A percentile compares a stretch with the other conserved stretches of the same genome.
Conservation (phyloP, 495 filamentous ascomycete species). For the Annulohypoxylon moriforme region DNA sequence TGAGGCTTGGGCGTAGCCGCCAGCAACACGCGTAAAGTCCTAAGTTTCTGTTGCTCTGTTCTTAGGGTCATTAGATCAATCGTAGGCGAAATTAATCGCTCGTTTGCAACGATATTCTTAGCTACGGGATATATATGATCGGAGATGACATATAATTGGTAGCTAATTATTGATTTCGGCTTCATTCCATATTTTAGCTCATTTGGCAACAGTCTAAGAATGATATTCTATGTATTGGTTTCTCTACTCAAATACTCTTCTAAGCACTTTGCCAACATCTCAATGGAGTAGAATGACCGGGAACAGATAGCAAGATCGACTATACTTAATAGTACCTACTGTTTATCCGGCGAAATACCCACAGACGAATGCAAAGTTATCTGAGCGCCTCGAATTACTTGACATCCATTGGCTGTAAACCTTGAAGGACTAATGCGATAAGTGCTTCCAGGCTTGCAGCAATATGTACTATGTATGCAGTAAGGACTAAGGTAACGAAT, state of each 20-base stretch:
- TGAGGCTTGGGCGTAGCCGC: conserved; percentile 39
- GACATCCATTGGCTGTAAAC: conserved; percentile 31
- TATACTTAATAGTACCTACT: conserved; percentile 12
- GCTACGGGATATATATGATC: conserved; percentile 12
- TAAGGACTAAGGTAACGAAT: conserved; percentile 29
- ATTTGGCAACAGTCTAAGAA: neutral
- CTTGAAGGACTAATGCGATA: conserved; percentile 34
- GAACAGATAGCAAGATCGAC: conserved; percentile 33
- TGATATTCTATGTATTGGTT: conserved; percentile 4
- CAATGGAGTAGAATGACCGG: conserved; percentile 27
- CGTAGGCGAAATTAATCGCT: conserved; percentile 24
- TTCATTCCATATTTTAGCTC: conserved; percentile 21
- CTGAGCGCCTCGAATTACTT: conserved; percentile 33
- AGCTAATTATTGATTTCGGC: conserved; percentile 33
- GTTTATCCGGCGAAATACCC: conserved; percentile 46
- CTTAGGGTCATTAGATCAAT: conserved; percentile 3
- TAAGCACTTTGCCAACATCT: conserved; percentile 10
- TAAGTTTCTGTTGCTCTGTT: conserved; percentile 15
- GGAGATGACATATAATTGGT: conserved; percentile 28
- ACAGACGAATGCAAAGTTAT: conserved; percentile 44
- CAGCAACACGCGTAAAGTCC: conserved; percentile 16
- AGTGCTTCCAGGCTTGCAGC: conserved; percentile 43
- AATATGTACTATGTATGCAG: conserved; percentile 7
- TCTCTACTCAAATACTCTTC: neutral
- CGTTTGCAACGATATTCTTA: conserved; percentile 35